Base-by-base conservation (phyloP, 768 basidiomycete species). In the Tephrocybe sp. region DNA sequence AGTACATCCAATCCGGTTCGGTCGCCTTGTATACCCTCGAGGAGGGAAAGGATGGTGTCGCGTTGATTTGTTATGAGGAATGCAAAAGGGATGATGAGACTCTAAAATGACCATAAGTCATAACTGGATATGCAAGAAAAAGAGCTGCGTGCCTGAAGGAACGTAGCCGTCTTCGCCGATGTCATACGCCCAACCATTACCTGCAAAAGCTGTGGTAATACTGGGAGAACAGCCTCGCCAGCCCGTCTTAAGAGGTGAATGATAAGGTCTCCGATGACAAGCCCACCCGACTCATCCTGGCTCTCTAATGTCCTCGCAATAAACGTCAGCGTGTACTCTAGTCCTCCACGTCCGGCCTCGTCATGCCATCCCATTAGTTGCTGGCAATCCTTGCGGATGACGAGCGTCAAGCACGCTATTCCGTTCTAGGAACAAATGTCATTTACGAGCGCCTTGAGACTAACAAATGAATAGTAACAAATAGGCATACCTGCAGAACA, bases 231-330 rank as follows among this genome's bases (percentile, higher is more conserved):
- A 1, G 84, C 73, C 11, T 85, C 82, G 11, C 92, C 92, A 0
- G 91, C 89, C 54, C 82, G 84, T 20, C 96, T 79, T 43, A 99
- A 74, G 20, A 98, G 74, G 60, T 98, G 94, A 57, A 98, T 90
- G 63, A 99, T 89, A 38, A 99, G 75, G 62, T 98, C 96, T 16
- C 97, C 97, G 41, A 98, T 87, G 46, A 89, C 87, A 17, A 98
- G 79, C 9, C 95, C 96, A 35, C 89, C 93, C 0, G 94, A 88
- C 67, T 99, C 97, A 54, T 93, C 89, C 55, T 89, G 83, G 53
- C 75, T 81, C 50, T 84, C 79, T 22, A 99, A 73, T 39, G 90
- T 79, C 54, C 80, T 83, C 22, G 87, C 91, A 32, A 98, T 82
- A 36, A 97, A 72, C 11, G 76, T 75, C 40, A 98, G 74, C 13